Evolutionary conservation across 1,284 basidiomycete genomes (phyloP).

Genomic region (Rhodofomes roseus): DNA sequence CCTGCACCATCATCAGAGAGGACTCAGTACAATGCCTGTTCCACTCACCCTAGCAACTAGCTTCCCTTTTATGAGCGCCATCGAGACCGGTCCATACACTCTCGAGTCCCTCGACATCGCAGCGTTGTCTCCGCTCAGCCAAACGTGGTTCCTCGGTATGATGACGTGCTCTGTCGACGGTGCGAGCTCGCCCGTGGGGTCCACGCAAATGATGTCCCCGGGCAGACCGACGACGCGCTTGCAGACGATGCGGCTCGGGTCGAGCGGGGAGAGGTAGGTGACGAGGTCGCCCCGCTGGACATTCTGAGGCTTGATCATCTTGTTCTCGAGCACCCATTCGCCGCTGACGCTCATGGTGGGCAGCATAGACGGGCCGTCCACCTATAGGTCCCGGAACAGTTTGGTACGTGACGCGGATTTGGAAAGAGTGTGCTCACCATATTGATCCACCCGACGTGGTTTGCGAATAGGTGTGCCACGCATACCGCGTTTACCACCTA

Average conservation of each 20-base stretch:
- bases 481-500: constrained; percentile 51
- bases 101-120: constrained; percentile 84
- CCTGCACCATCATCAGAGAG: constrained; percentile 8
- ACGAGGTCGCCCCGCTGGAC: constrained; percentile 80
- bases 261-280: constrained; percentile 71
- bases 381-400: constrained; percentile 21
- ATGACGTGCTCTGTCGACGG: constrained; percentile 67
- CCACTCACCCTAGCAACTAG: constrained; percentile 66
- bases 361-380: constrained; percentile 81
- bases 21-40: constrained; percentile 20
- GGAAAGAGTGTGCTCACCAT: constrained; percentile 33
- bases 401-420: not conserved
- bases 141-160: constrained; percentile 84
- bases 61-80: constrained; percentile 77
- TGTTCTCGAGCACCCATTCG: constrained; percentile 63
- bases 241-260: constrained; percentile 73
- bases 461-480: constrained; percentile 52
- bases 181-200: constrained; percentile 66
- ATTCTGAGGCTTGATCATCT: constrained; percentile 49
- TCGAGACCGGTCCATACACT: constrained; percentile 87
- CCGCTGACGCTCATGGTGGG: constrained; percentile 68
- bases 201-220: constrained; percentile 87
- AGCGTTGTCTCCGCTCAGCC: constrained; percentile 91
- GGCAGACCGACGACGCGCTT: constrained; percentile 91
- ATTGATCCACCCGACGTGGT: constrained; percentile 56